Conservation (phyloP, 306 rosid species). For the Prunus dulcis region DNA sequence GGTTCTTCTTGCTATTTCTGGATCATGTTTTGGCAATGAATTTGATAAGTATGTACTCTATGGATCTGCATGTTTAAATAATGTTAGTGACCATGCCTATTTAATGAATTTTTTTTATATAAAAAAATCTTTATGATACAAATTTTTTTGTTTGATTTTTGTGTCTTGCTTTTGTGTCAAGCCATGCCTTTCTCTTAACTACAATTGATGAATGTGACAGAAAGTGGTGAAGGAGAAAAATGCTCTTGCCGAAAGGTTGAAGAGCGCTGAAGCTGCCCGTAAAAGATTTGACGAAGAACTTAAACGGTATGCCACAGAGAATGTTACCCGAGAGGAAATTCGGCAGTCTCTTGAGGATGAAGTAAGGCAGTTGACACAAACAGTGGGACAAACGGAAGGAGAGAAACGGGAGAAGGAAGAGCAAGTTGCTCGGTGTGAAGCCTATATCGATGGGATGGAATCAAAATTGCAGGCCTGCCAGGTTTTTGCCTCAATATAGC, state of each 20-base stretch:
- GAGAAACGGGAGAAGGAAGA: slow-evolving; percentile 96
- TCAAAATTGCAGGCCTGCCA: slow-evolving; percentile 94
- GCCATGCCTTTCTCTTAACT: slow-evolving; percentile 7
- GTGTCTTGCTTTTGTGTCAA: background rate
- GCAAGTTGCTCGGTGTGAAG: slow-evolving; percentile 95
- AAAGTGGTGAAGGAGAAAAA: slow-evolving; percentile 95
- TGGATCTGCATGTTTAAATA: background rate
- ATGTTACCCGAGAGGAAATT: slow-evolving; percentile 86
- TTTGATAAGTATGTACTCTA: background rate
- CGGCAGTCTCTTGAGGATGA: slow-evolving; percentile 95
- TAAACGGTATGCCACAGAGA: slow-evolving; percentile 89
- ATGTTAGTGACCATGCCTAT: background rate
- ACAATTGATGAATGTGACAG: slow-evolving; percentile 44
- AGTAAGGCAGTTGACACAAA: slow-evolving; percentile 80
- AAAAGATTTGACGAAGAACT: slow-evolving; percentile 97
- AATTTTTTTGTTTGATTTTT: background rate
- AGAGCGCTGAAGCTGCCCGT: slow-evolving; percentile 92
- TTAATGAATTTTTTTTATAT: background rate
- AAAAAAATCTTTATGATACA: too few relatives aligned
- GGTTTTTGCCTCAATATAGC: slow-evolving; percentile 45
- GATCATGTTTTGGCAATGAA: background rate
- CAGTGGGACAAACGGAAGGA: slow-evolving; percentile 96
- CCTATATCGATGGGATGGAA: slow-evolving; percentile 97
- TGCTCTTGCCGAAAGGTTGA: slow-evolving; percentile 90
- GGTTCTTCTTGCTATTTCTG: background rate